phyloP scores from a whole-genome alignment of 257 asterid genomes.

The Petrea volubilis region DNA sequence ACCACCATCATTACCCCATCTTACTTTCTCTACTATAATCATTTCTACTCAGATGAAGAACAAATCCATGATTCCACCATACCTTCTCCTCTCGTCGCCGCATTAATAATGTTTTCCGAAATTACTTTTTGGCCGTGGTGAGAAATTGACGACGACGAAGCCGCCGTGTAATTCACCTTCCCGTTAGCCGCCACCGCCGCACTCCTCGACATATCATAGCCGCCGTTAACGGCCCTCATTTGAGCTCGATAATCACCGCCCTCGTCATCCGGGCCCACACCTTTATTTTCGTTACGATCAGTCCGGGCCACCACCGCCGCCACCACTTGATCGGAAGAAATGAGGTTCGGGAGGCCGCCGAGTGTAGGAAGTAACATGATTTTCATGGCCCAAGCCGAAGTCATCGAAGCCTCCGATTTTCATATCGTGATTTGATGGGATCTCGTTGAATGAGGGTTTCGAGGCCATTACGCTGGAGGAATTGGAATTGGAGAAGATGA shows the following conservation, averaged over 20 bases:
- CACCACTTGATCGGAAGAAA: constrained; percentile 44
- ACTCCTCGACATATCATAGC: no score
- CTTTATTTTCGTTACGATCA: background rate
- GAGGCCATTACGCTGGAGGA: constrained; percentile 13
- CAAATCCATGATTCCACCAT: constrained; percentile 70
- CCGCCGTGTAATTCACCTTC: constrained; percentile 18
- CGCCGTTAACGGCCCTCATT: constrained; percentile 15
- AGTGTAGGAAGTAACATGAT: constrained; percentile 16
- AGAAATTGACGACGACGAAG: constrained; percentile 28
- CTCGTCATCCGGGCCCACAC: background rate
- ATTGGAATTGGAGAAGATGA: constrained; percentile 10
- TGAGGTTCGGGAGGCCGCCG: constrained; percentile 47
- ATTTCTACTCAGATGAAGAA: constrained; percentile 67
- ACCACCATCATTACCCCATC: constrained; percentile 32
- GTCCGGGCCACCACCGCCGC: constrained; percentile 12
- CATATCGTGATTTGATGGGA: constrained; percentile 24
- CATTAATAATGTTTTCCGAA: constrained; percentile 23
- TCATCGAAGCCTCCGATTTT: constrained; percentile 31
- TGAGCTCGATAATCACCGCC: constrained; percentile 21
- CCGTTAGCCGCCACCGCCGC: constrained; percentile 25
- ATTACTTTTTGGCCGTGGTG: constrained; percentile 34
- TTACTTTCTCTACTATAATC: constrained; percentile 36
- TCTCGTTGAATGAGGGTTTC: constrained; percentile 24
- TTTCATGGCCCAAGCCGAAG: constrained; percentile 21
- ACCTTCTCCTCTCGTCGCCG: constrained; percentile 46